Percentiles rank a stretch among this genome's conserved stretches.
These are phyloP conservation scores for Microdochium paspali DNA, from an alignment of 2,329 filamentous ascomycete species.

Conservation along the genomic window DNA sequence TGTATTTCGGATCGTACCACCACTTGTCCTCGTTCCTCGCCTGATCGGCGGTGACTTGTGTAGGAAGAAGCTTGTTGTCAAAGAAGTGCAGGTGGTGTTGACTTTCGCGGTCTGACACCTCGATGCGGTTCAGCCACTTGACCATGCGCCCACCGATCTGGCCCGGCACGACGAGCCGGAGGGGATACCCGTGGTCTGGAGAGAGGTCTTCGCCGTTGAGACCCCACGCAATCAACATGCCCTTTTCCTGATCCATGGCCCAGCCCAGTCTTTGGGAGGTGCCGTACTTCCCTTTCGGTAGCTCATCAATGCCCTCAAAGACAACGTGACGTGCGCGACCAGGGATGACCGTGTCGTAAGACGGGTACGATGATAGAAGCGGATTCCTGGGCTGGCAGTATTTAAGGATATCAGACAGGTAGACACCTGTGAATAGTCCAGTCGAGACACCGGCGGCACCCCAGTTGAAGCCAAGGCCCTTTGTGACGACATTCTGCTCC, in stretches of 20 bases:
- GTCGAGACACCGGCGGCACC: slow-evolving; percentile 81
- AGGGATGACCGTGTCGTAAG: background rate
- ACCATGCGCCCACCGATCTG: slow-evolving; percentile 89
- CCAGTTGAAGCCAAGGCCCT: slow-evolving; percentile 93
- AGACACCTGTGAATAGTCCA: slow-evolving; percentile 76
- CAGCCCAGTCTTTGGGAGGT: slow-evolving; percentile 83
- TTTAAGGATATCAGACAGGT: slow-evolving; percentile 62
- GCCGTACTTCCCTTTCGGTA: slow-evolving; percentile 83
- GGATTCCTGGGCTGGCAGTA: slow-evolving; percentile 57
- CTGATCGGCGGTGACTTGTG: slow-evolving; percentile 74
- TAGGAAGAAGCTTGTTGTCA: slow-evolving; percentile 84
- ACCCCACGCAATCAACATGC: slow-evolving; percentile 78
- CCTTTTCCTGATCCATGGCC: slow-evolving; percentile 73
- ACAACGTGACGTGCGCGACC: slow-evolving; percentile 64
- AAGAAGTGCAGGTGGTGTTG: slow-evolving; percentile 96
- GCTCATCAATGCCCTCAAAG: slow-evolving; percentile 82
- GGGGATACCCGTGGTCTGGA: slow-evolving; percentile 78
- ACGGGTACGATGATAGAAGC: background rate
- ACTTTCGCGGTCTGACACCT: slow-evolving; percentile 68
- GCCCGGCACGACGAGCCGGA: slow-evolving; percentile 76
- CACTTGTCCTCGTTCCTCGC: slow-evolving; percentile 63
- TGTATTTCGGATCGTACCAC: slow-evolving; percentile 86
- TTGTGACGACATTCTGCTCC: slow-evolving; percentile 84
- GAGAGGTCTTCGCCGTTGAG: slow-evolving; percentile 81
- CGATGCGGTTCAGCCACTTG: slow-evolving; percentile 81